These are phyloP conservation scores for Lentinula sp. DNA, from an alignment of 768 basidiomycete species.

Conservation along the genomic window DNA sequence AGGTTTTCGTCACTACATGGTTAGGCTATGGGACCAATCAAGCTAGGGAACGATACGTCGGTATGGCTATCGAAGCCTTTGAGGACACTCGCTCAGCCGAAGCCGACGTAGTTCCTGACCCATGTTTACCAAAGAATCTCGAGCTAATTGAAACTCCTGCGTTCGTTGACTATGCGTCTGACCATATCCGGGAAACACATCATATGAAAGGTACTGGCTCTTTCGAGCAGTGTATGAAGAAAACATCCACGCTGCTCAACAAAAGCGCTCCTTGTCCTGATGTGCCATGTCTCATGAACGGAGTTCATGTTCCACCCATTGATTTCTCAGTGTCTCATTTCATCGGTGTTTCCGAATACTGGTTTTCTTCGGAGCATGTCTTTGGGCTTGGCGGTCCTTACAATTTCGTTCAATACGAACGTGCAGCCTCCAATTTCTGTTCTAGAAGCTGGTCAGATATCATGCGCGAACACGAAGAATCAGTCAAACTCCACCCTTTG, in stretches of 20 bases:
- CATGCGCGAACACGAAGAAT: constrained; percentile 56
- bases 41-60: constrained; percentile 90
- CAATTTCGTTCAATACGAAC: constrained; percentile 94
- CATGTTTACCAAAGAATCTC: constrained; percentile 83
- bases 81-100: constrained; percentile 30
- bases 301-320: constrained; percentile 88
- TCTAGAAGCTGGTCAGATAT: constrained; percentile 73
- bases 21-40: constrained; percentile 97
- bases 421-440: constrained; percentile 85
- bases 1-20: constrained; percentile 98
- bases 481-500: constrained; percentile 34
- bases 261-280: constrained; percentile 79
- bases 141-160: constrained; percentile 52
- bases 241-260: constrained; percentile 75
- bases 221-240: constrained; percentile 75
- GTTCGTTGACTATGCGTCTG: constrained; percentile 27
- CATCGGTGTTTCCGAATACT: constrained; percentile 97
- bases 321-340: constrained; percentile 92
- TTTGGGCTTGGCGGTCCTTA: constrained; percentile 93
- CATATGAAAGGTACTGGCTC: constrained; percentile 82
- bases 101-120: constrained; percentile 59
- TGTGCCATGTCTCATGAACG: constrained; percentile 88
- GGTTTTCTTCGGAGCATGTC: constrained; percentile 98
- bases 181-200: constrained; percentile 47
- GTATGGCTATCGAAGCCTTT: constrained; percentile 53